phyloP scores from a whole-genome alignment of 2,329 filamentous ascomycete species.

The Didymella pomorum region DNA sequence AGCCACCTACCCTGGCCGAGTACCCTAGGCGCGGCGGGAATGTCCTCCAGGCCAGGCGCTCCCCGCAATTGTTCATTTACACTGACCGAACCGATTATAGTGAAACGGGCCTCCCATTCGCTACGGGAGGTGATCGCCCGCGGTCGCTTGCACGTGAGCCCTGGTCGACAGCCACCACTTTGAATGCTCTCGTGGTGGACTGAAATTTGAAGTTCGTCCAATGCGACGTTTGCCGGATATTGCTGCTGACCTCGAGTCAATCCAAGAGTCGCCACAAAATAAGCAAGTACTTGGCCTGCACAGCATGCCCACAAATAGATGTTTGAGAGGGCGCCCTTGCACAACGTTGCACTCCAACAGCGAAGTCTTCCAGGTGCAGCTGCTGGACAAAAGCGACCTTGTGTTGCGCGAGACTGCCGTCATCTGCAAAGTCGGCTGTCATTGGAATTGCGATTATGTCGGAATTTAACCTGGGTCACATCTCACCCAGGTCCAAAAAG shows the following conservation, averaged over 20 bases:
- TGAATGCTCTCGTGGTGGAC: neutral
- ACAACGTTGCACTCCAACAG: conserved; percentile 17
- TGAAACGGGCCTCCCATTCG: conserved; percentile 18
- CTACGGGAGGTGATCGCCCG: conserved; percentile 10
- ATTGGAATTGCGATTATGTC: neutral
- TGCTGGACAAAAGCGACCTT: neutral
- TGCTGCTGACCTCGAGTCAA: conserved; percentile 5
- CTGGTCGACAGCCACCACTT: conserved; percentile 8
- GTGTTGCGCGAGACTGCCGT: conserved; percentile 1
- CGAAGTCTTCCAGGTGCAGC: neutral
- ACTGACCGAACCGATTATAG: conserved; percentile 15
- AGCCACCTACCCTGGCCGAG: conserved; percentile 11
- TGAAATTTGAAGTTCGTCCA: conserved; percentile 5
- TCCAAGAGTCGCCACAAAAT: conserved; percentile 5
- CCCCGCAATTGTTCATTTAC: conserved; percentile 22
- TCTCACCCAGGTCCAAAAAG: conserved; percentile 2
- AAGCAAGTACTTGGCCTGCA: conserved; percentile 12
- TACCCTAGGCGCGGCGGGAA: conserved; percentile 14
- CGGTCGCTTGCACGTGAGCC: conserved; percentile 12
- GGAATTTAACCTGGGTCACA: conserved; percentile 9
- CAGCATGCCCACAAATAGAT: conserved; percentile 2
- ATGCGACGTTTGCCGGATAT: conserved; percentile 12
- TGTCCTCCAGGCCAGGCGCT: conserved; percentile 8
- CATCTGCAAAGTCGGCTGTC: conserved; percentile 1
- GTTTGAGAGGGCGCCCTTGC: conserved; percentile 16